Conservation (phyloP, 768 basidiomycete species). For the Cyclocybe aegerita region DNA sequence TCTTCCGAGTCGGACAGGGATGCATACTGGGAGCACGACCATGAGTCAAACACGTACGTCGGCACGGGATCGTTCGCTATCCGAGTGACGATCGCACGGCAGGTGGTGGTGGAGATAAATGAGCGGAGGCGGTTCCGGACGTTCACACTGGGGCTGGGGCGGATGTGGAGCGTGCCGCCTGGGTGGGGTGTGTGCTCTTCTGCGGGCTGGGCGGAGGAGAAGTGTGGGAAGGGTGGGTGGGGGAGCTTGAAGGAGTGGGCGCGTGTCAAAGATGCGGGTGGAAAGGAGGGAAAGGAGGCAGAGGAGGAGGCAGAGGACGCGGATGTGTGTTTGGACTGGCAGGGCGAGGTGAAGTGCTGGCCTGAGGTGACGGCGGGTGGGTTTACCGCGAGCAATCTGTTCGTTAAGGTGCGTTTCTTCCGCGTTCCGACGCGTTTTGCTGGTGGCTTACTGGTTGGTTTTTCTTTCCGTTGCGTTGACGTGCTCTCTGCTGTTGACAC, state of each 20-base stretch:
- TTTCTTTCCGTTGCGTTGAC: neutral
- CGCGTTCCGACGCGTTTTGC: neutral
- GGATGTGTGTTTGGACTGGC: constrained; percentile 43
- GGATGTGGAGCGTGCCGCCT: constrained; percentile 36
- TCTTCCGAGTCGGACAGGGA: too few relatives aligned
- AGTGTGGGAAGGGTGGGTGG: too few relatives aligned
- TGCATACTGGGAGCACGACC: neutral
- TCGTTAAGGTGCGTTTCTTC: constrained; percentile 44
- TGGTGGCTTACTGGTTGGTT: neutral
- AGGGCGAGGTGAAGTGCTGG: constrained; percentile 46
- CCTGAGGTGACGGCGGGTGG: constrained; percentile 39
- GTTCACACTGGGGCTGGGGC: constrained; percentile 43
- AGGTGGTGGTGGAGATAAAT: constrained; percentile 38
- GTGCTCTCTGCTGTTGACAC: neutral
- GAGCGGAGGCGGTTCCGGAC: constrained; percentile 36
- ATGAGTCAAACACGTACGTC: neutral
- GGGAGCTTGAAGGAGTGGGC: too few relatives aligned
- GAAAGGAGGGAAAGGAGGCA: neutral
- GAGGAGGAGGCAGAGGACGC: constrained; percentile 1
- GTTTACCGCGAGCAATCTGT: constrained; percentile 43
- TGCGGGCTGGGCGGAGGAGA: neutral
- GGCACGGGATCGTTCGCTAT: constrained; percentile 20
- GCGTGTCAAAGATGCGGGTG: too few relatives aligned
- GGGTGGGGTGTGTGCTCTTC: neutral
- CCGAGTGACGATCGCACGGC: constrained; percentile 49